These are phyloP conservation scores for Mimosa bimucronata DNA, from an alignment of 306 rosid species.

Conservation along the genomic window DNA sequence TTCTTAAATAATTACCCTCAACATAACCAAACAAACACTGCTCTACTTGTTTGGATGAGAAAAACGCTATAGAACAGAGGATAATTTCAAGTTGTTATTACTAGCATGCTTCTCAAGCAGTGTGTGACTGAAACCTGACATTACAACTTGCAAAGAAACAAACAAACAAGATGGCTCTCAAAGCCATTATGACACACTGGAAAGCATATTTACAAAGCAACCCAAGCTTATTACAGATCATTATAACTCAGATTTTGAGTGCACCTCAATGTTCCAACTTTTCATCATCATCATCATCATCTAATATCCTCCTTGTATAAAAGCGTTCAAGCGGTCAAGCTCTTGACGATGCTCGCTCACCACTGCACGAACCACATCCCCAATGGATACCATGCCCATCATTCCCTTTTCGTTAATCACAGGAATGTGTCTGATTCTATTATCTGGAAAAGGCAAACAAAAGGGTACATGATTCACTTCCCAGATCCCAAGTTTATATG, in stretches of 20 bases:
- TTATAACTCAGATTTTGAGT: slow-evolving; percentile 39
- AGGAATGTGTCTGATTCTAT: slow-evolving; percentile 98
- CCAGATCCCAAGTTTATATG: slow-evolving; percentile 10
- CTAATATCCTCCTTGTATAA: slow-evolving; percentile 93
- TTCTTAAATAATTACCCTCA: not conserved
- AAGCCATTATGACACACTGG: slow-evolving; percentile 16
- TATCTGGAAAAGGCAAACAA: slow-evolving; percentile 48
- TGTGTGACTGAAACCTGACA: not conserved
- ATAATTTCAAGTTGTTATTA: not conserved
- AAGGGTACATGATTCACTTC: slow-evolving; percentile 28
- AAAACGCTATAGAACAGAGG: not conserved
- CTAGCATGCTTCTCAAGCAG: not conserved
- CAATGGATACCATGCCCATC: slow-evolving; percentile 99
- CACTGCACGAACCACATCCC: slow-evolving; percentile 98
- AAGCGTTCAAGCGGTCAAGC: slow-evolving; percentile 93
- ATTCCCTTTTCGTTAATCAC: slow-evolving; percentile 70
- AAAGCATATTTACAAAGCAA: slow-evolving; percentile 57
- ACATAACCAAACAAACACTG: not conserved
- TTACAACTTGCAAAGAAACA: not conserved
- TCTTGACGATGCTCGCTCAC: slow-evolving; percentile 96
- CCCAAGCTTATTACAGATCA: slow-evolving; percentile 54
- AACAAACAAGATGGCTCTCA: slow-evolving; percentile 40
- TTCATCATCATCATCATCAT: slow-evolving; percentile 49
- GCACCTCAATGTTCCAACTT: slow-evolving; percentile 28
- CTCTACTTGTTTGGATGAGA: not conserved